Base-by-base conservation (phyloP, 179 eudicot genomes). In the Carnegiea gigantea region DNA sequence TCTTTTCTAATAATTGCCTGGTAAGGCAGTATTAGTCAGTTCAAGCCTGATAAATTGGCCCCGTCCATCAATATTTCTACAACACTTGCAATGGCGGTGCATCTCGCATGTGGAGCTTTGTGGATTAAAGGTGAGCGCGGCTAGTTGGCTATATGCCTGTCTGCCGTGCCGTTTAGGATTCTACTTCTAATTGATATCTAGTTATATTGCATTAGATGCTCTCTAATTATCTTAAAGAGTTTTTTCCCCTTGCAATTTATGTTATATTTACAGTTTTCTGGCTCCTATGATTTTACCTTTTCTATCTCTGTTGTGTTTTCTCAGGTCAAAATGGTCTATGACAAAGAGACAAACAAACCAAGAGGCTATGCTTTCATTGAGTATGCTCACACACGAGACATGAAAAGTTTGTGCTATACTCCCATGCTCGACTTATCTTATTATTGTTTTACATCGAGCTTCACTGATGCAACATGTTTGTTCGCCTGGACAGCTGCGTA, bases 111-210 rank as follows among this genome's bases (percentile, higher is more conserved):
- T 76, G 88, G 94, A 85, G 98, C 97, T 84, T 83, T 92, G 84
- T 90, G 48, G 76, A 78, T 84, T 79, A 87, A 93, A 97, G 98
- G 99, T 95, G 98, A 93, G 98, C 98, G 92, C 97, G 98, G 99
- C 97, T 96, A 89, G 89, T 87, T 83, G 89, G 99, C 98, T 91
- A 76, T 88, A 86, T 79, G 98, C 97, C 94, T 88, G 85, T 88
- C 90, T 92, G 95, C 98, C 98, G 97, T 95, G 94, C 98, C 92
- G 73, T 91, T 89, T 78, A 90, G 92, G 92, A 86, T 86, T 92
- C 84, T 87, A 76, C 82, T 65, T 82, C 49, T 68, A 30, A 30
- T 48, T 48, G 68, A 30, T 57, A 46, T 62, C 72, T 77, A 71
- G 85, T 77, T 83, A 64, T 59, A 64, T 70, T 80, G 59, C 81